Conservation (phyloP, 768 basidiomycete genomes). For the Cyathus striatus region DNA sequence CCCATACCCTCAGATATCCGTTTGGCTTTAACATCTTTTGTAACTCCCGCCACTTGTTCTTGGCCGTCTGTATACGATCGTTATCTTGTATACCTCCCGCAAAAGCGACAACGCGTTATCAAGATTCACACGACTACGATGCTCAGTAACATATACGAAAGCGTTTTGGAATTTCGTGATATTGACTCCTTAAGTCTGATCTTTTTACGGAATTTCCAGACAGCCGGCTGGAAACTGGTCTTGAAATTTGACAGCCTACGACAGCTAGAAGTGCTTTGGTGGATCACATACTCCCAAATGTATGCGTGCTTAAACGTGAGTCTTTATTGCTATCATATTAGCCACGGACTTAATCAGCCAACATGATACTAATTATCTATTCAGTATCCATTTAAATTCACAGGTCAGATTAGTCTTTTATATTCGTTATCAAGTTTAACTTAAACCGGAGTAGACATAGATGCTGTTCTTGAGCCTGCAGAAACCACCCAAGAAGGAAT, state of each 20-base stretch:
- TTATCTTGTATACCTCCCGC: slow-evolving; percentile 16
- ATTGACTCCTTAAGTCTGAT: slow-evolving; percentile 31
- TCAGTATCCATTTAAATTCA: background rate
- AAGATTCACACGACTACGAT: slow-evolving; percentile 30
- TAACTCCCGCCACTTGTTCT: slow-evolving; percentile 31
- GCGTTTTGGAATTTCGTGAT: slow-evolving; percentile 40
- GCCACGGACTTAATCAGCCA: background rate
- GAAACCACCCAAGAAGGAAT: background rate
- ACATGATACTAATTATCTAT: slow-evolving; percentile 2
- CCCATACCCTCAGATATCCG: too few relatives aligned
- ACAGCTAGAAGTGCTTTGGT: slow-evolving; percentile 28
- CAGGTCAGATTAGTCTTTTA: too few relatives aligned
- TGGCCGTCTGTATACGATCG: slow-evolving; percentile 35
- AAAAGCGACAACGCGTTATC: slow-evolving; percentile 17
- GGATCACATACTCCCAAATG: slow-evolving; percentile 23
- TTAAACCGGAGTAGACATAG: background rate
- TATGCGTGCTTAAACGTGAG: slow-evolving; percentile 1
- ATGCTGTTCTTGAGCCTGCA: background rate
- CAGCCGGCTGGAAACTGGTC: slow-evolving; percentile 32
- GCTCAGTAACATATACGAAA: slow-evolving; percentile 27
- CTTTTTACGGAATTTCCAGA: slow-evolving; percentile 21
- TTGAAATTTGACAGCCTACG: slow-evolving; percentile 24
- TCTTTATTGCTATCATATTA: background rate
- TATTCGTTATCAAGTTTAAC: too few relatives aligned
- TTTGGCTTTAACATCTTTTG: too few relatives aligned